Conservation (phyloP, 345 rosid species). For the Gossypium rotundifolium region DNA sequence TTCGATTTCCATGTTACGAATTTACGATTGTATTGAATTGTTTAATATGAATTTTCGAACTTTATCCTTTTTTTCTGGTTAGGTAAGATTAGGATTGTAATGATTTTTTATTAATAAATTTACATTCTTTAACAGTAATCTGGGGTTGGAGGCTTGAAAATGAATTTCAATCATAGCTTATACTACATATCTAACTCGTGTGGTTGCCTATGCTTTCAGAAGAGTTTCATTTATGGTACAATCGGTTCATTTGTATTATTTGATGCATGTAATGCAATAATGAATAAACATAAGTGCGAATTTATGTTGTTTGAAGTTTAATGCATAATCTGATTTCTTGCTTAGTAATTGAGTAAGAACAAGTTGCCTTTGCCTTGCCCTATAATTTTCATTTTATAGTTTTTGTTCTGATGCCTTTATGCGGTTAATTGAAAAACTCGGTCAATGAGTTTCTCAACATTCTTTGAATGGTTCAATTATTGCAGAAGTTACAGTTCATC, state of each 20-base stretch:
- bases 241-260: background rate
- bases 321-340: background rate
- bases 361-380: background rate
- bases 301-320: background rate
- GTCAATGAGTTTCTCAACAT: conserved; percentile 6
- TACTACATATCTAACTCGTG: background rate
- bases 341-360: background rate
- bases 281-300: background rate
- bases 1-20: background rate
- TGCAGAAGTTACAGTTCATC: conserved; percentile 42
- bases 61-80: background rate
- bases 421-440: background rate
- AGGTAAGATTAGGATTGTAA: background rate
- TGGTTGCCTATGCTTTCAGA: background rate
- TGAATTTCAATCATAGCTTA: background rate
- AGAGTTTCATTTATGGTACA: background rate
- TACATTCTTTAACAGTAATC: background rate
- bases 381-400: background rate
- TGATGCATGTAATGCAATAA: background rate
- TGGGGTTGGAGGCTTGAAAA: background rate
- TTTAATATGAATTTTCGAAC: background rate
- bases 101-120: background rate
- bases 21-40: background rate
- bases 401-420: background rate
- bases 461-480: conserved; percentile 9